Conservation (phyloP, 495 filamentous ascomycete genomes). For the Xylaria acuta region DNA sequence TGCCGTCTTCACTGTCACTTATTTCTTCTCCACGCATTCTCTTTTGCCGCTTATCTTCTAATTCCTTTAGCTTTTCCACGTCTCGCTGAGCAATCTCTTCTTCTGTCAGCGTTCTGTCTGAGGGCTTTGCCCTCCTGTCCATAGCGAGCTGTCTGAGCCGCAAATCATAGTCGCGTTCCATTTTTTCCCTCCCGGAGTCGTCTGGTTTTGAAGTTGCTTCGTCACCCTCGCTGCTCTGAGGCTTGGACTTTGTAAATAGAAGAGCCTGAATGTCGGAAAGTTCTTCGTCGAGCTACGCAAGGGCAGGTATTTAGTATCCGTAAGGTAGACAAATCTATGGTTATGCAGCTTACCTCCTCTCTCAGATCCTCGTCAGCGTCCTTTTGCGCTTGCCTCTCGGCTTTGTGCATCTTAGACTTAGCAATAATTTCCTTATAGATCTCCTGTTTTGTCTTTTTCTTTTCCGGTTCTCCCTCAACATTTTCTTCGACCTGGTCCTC, state of each 20-base stretch:
- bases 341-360: constrained; percentile 55
- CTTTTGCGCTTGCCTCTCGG: constrained; percentile 88
- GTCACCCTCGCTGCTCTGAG: constrained; percentile 42
- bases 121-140: constrained; percentile 82
- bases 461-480: constrained; percentile 66
- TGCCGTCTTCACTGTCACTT: constrained; percentile 50
- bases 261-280: constrained; percentile 80
- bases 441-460: constrained; percentile 92
- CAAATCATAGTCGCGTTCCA: constrained; percentile 79
- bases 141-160: constrained; percentile 78
- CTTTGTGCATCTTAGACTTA: constrained; percentile 94
- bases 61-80: constrained; percentile 71
- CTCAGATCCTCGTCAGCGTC: constrained; percentile 94
- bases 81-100: constrained; percentile 84
- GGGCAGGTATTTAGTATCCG: background rate
- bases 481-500: constrained; percentile 51
- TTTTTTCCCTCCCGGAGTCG: constrained; percentile 66
- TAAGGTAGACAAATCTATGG: constrained; percentile 51
- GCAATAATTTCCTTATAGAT: constrained; percentile 97
- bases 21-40: constrained; percentile 75
- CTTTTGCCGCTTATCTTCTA: constrained; percentile 76
- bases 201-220: constrained; percentile 65
- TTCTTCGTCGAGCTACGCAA: constrained; percentile 61
- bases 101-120: constrained; percentile 86
- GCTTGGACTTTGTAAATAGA: constrained; percentile 51